A percentile compares a stretch with the other conserved stretches of the same genome.
These are phyloP conservation scores for Thermomucor indicae-seudaticae DNA, from an alignment of 371 early-diverging fungal species.

Conservation along the genomic window DNA sequence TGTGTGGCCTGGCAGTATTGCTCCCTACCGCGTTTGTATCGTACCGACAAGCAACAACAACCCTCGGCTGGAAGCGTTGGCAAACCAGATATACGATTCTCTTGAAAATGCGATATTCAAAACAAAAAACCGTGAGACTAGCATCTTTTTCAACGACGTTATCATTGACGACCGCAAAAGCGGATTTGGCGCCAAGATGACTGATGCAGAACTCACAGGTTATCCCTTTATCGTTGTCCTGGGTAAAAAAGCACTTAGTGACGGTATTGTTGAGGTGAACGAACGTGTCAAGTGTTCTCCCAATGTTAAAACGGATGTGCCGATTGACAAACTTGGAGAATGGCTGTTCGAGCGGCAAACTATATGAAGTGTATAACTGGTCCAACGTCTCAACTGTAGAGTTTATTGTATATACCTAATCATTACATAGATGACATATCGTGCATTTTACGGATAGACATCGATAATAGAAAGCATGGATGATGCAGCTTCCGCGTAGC, in stretches of 20 bases:
- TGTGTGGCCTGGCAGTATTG: constrained; percentile 72
- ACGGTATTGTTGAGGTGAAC: constrained; percentile 59
- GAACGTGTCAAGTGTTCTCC: constrained; percentile 43
- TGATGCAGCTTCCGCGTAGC: no score
- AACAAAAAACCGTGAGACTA: background rate
- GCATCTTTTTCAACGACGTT: constrained; percentile 9
- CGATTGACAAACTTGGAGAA: constrained; percentile 10
- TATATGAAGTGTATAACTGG: no score
- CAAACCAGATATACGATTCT: constrained; percentile 46
- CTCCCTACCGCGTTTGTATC: constrained; percentile 71
- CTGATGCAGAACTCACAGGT: constrained; percentile 70
- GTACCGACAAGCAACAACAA: constrained; percentile 52
- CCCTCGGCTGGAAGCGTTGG: constrained; percentile 25
- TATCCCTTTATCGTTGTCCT: constrained; percentile 66
- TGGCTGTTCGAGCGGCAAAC: constrained; percentile 11
- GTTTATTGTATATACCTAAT: no score
- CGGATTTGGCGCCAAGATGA: constrained; percentile 69
- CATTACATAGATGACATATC: no score
- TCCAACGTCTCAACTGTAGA: no score
- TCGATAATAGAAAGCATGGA: no score
- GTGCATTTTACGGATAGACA: no score
- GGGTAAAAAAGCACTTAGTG: constrained; percentile 55
- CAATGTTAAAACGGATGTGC: constrained; percentile 13
- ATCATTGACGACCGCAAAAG: constrained; percentile 56
- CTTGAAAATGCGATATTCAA: constrained; percentile 8